Conservation (phyloP, 2,329 filamentous ascomycete species). For the Plenodomus tracheiphilus region DNA sequence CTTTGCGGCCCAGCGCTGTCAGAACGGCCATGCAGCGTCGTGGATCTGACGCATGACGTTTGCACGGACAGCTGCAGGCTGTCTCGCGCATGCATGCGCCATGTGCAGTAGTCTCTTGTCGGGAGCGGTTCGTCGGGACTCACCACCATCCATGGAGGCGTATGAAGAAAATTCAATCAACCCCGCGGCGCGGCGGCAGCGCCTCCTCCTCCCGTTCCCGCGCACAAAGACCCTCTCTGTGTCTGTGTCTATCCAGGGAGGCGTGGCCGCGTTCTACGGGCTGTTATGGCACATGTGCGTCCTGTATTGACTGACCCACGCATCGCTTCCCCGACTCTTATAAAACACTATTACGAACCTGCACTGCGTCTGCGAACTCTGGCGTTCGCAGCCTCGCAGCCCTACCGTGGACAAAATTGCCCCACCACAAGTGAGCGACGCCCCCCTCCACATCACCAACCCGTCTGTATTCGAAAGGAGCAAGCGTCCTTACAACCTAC, state of each 20-base stretch:
- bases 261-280: neutral
- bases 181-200: conserved; percentile 9
- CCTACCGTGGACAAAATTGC: neutral
- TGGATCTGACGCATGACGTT: conserved; percentile 23
- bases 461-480: neutral
- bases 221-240: neutral
- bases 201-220: conserved; percentile 15
- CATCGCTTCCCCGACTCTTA: neutral
- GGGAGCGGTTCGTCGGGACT: conserved; percentile 16
- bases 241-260: no score
- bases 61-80: conserved; percentile 12
- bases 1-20: neutral
- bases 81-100: conserved; percentile 2
- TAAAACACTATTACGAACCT: neutral
- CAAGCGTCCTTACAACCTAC: neutral
- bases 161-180: conserved; percentile 9
- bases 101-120: conserved; percentile 2
- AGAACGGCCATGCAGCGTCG: neutral
- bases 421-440: neutral
- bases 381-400: neutral
- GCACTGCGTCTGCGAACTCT: neutral
- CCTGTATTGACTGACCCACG: neutral
- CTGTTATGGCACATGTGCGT: neutral
- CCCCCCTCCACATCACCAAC: neutral
- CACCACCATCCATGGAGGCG: conserved; percentile 4